phyloP scores from a whole-genome alignment of 805 yeast genomes.

The Saccharomycopsis fibuligera region DNA sequence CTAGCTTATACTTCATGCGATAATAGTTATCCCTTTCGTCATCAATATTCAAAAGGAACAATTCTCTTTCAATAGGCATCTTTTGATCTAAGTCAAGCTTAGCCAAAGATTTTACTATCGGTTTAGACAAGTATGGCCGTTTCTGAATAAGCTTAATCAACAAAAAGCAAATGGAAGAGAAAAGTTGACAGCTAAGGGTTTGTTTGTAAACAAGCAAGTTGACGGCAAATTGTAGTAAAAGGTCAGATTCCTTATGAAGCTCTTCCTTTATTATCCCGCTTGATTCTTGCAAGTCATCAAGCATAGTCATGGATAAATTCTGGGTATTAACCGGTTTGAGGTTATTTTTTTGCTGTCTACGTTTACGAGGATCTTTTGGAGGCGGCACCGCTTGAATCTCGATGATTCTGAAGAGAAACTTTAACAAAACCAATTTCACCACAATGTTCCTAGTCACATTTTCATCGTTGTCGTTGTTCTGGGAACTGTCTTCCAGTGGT shows the following conservation, averaged over 20 bases:
- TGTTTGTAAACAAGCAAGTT: neutral
- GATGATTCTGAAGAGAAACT: slow-evolving; percentile 13
- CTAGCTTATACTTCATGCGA: slow-evolving; percentile 14
- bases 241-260: slow-evolving; percentile 8
- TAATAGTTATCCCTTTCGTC: slow-evolving; percentile 7
- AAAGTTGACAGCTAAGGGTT: slow-evolving; percentile 13
- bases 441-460: neutral
- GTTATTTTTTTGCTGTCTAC: neutral
- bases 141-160: slow-evolving; percentile 15
- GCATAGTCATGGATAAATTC: neutral
- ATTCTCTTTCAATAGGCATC: slow-evolving; percentile 8
- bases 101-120: neutral
- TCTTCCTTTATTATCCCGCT: neutral
- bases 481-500: neutral
- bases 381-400: slow-evolving; percentile 10
- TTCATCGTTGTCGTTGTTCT: neutral
- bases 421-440: slow-evolving; percentile 6
- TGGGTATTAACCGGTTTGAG: too few species aligned
- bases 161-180: slow-evolving; percentile 13
- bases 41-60: neutral
- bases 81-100: slow-evolving; percentile 8
- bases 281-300: neutral
- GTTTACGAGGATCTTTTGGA: slow-evolving; percentile 18
- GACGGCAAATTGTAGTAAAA: slow-evolving; percentile 7
- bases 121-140: slow-evolving; percentile 10